phyloP scores from a whole-genome alignment of 2,329 filamentous ascomycete genomes.

The Fonsecaea multimorphosa region DNA sequence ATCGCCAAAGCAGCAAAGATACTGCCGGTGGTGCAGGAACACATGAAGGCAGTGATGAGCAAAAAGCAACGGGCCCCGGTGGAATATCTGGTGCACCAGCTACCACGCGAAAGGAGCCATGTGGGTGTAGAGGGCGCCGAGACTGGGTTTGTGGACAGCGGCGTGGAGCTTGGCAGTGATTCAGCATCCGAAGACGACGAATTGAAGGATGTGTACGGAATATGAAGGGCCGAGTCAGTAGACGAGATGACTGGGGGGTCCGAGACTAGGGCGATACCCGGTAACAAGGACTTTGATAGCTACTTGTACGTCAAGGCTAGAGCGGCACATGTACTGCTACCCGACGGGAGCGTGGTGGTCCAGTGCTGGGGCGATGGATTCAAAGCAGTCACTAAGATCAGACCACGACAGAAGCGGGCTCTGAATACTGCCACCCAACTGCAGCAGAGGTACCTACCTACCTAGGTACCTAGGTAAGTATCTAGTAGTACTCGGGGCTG shows the following conservation, averaged over 20 bases:
- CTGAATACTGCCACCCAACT: too few species aligned
- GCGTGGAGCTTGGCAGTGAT: constrained; percentile 37
- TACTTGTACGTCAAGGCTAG: background rate
- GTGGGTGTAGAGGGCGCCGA: constrained; percentile 22
- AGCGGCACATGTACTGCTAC: constrained; percentile 23
- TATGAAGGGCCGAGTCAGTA: constrained; percentile 13
- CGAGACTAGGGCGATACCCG: background rate
- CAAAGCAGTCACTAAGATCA: background rate
- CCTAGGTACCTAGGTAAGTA: too few species aligned
- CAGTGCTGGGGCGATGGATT: constrained; percentile 8
- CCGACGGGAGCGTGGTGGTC: constrained; percentile 5
- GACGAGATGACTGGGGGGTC: constrained; percentile 9
- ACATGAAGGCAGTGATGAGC: constrained; percentile 65
- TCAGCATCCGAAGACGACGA: constrained; percentile 38
- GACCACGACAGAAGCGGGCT: background rate
- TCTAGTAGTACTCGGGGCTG: too few species aligned
- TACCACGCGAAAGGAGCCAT: constrained; percentile 53
- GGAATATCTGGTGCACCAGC: constrained; percentile 61
- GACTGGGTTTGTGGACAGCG: constrained; percentile 38
- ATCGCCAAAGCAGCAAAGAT: constrained; percentile 63
- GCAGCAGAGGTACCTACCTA: too few species aligned
- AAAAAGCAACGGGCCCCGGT: constrained; percentile 61
- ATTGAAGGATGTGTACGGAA: constrained; percentile 38
- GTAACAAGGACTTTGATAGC: background rate
- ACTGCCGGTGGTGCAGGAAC: constrained; percentile 58